Evolutionary conservation across 148 eudicot genomes (phyloP).

Genomic region (Tetragonia tetragonoides): DNA sequence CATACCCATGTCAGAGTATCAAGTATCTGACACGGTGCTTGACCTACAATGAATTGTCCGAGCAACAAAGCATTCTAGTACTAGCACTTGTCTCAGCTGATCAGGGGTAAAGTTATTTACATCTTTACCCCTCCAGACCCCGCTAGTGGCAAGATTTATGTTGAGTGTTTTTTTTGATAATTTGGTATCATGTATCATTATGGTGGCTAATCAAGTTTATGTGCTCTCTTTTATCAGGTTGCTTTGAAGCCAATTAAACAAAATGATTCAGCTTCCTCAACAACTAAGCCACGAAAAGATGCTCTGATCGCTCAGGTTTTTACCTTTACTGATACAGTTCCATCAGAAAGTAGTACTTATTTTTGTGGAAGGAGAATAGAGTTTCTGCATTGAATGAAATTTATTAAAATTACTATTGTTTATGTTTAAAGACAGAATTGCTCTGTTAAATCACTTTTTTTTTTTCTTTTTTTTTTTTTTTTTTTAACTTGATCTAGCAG

Average conservation of each 20-base stretch:
- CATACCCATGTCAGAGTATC: no score
- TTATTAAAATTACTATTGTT: not conserved
- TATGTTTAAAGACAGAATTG: not conserved
- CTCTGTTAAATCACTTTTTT: no score
- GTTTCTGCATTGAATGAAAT: not conserved
- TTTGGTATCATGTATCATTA: conserved; percentile 5
- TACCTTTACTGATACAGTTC: conserved; percentile 1
- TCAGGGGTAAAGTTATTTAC: not conserved
- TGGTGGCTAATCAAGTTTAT: not conserved
- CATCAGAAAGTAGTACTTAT: not conserved
- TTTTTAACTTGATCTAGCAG: not conserved
- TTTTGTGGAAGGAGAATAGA: not conserved
- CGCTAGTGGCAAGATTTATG: not conserved
- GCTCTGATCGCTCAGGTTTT: conserved; percentile 74
- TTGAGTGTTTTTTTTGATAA: not conserved
- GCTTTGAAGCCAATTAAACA: conserved; percentile 51
- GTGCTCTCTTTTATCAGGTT: conserved; percentile 39
- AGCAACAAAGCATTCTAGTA: not conserved
- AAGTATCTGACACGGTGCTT: no score
- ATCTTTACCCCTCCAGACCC: not conserved
- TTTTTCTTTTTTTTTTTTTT: no score
- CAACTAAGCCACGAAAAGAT: conserved; percentile 63
- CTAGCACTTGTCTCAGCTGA: not conserved
- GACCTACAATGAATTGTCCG: no score
- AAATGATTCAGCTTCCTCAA: conserved; percentile 46